Base-by-base conservation (phyloP, 352 stramenopile genomes). In the Phytophthora pisi region DNA sequence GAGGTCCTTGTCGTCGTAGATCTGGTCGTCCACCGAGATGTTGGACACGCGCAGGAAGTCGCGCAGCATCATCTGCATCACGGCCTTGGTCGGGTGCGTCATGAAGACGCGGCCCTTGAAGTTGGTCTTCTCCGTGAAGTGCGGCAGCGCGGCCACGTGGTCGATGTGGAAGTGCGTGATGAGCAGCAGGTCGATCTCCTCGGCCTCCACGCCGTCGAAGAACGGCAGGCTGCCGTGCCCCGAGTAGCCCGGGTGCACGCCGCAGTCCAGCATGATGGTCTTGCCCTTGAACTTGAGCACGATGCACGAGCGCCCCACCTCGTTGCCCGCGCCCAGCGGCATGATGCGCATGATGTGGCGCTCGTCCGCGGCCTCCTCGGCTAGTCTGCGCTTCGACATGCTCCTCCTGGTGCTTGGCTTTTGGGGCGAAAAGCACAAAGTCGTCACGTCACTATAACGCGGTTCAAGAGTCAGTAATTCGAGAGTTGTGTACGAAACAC, bases 141-240 rank as follows among this genome's bases (percentile, higher is more conserved):
- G 98, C 15, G 98, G 98, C 45, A 99, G 68, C n/a, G 93, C 97
- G 2, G 97, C 98, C 8, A 98, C 98, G 78, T 99, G 98, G 79
- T 99, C 98, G 56, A 99, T 95, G 82, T 99, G 98, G 81, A 99
- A 99, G 75, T 99, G 98, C 52, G 97, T 99, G 52, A 99, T 97
- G 28, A 99, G 79, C 53, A 99, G 77, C 51, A 99, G 78, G 73
- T 99, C 98, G 57, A 98, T 96, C 77, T 97, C 88, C 38, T 97
- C 90, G 42, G 91, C 89, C 75, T 99, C 95, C 36, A 99, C 96
- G 50, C 89, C 92, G 79, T 99, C 97, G 53, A 99, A 98, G 82
- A 98, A 99, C n/a, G 98, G 97, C 64, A 99, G 70, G 42, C 96
- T 97, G 47, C 97, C 96, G 80, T 99, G 92, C 18, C 98, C 97